Evolutionary conservation across 2,329 filamentous ascomycete genomes (phyloP), one percentile per base, ranked within the genome.

Genomic region (Nemania sp.): DNA sequence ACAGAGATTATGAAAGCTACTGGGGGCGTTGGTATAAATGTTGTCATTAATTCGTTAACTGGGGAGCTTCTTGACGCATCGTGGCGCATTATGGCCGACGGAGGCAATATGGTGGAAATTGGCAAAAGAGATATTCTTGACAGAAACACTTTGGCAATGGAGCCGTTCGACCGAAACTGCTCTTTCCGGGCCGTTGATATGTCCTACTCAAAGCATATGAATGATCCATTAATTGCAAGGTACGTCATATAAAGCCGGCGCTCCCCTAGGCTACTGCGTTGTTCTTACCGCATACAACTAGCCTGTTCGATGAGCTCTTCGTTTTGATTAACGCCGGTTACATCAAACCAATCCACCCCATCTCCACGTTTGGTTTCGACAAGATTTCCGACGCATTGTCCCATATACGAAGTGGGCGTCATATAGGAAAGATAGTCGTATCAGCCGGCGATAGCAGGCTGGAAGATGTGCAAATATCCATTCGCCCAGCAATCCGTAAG

Each of bases 371-470:
- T 38, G 66, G 72, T 0, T 78, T 80, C 45, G 70, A 72, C 10
- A 62, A 79, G 0, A 65, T 81, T 7, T 51, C 69, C 2, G 68
- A 70, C 0, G 79, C 78, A 0, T 71, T 82, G 32, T 54, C 72
- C 5, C 73, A 72, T 61, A 76, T 83, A 49, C 77, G 77, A 20
- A 62, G 71, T 10, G 79, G 81, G 0, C 75, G 75, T 13, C 80
- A 82, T 54, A 77, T 79, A 1, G 81, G 82, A 7, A 83, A 83
- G 70, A 70, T 82, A 1, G 78, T 82, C 8, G 66, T 83, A 13
- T 67, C 72, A 1, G 54, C 7, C 13, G 69, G 68, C 45, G 64
- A 62, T 2, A 20, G 10, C 13, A 24, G 27, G 26, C 35, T 60
- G 3, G 15, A 70, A 15, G 67, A 76, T 22, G 61, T 71, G 11